phyloP scores from a whole-genome alignment of 2,329 filamentous ascomycete genomes.

The Ustulina deusta region DNA sequence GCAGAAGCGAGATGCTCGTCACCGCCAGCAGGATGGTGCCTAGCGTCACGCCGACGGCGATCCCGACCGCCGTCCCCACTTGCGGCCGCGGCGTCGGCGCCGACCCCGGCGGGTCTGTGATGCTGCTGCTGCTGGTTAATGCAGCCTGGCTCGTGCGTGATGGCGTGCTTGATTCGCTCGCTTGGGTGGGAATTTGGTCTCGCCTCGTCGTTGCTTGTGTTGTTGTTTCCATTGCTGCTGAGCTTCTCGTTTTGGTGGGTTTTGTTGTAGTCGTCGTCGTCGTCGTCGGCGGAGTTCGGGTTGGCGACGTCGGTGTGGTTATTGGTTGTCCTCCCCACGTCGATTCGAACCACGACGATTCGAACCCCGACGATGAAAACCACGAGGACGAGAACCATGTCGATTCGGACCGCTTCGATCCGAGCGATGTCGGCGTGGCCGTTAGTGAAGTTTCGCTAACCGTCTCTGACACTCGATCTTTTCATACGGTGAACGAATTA shows the following conservation, averaged over 20 bases:
- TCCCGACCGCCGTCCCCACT: background rate
- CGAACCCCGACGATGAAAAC: too few relatives aligned
- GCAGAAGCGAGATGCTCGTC: background rate
- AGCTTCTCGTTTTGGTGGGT: background rate
- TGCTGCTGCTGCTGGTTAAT: background rate
- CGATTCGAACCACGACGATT: too few relatives aligned
- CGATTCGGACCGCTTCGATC: too few relatives aligned
- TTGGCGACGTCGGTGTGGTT: background rate
- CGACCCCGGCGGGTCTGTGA: too few relatives aligned
- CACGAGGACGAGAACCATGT: too few relatives aligned
- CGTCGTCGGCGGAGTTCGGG: too few relatives aligned
- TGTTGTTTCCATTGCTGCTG: background rate
- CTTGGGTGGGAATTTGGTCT: background rate
- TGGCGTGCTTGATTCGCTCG: background rate
- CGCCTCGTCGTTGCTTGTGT: background rate
- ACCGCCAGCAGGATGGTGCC: constrained; percentile 6
- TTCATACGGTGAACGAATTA: background rate
- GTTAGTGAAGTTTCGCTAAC: background rate
- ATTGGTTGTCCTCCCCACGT: background rate
- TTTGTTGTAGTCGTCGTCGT: too few relatives aligned
- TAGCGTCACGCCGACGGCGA: constrained; percentile 10
- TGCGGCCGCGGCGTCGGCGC: too few relatives aligned
- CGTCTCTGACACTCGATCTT: constrained; percentile 2
- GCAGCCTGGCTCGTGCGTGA: background rate
- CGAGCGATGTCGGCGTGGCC: background rate